Evolutionary conservation across 306 rosid species (phyloP).

Genomic region (Vigna mungo): DNA sequence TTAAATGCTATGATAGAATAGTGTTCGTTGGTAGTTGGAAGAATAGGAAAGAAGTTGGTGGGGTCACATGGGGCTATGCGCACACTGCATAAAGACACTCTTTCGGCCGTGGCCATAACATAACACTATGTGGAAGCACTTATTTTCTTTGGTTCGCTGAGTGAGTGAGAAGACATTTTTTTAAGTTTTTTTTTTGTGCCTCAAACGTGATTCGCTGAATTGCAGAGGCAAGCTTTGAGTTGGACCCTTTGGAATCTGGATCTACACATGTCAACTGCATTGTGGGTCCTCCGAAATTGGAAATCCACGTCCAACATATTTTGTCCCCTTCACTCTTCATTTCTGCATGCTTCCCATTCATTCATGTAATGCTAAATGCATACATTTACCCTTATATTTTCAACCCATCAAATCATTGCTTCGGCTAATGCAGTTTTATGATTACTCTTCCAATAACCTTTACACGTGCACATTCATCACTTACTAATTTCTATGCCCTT

Average conservation of each 20-base stretch:
- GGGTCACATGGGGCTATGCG: slow-evolving; percentile 6
- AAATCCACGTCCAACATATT: slow-evolving; percentile 35
- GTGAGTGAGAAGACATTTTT: slow-evolving; percentile 39
- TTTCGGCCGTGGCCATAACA: slow-evolving; percentile 42
- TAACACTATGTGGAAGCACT: slow-evolving; percentile 34
- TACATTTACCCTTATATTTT: slow-evolving; percentile 38
- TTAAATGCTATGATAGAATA: neutral
- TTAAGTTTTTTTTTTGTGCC: slow-evolving; percentile 55
- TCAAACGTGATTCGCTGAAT: slow-evolving; percentile 34
- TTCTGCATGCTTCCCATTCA: slow-evolving; percentile 28
- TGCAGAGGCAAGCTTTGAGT: neutral
- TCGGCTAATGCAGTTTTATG: slow-evolving; percentile 28
- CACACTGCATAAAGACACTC: slow-evolving; percentile 31
- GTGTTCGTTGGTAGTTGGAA: slow-evolving; percentile 6
- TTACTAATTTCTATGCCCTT: neutral
- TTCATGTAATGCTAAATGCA: slow-evolving; percentile 4
- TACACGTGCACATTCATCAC: slow-evolving; percentile 48
- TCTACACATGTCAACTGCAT: slow-evolving; percentile 43
- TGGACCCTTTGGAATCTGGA: slow-evolving; percentile 44
- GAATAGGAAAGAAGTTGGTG: slow-evolving; percentile 30
- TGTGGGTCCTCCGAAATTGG: slow-evolving; percentile 49
- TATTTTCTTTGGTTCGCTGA: slow-evolving; percentile 41
- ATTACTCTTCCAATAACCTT: slow-evolving; percentile 34
- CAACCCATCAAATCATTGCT: slow-evolving; percentile 45
- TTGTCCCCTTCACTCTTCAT: slow-evolving; percentile 15